Conservation (phyloP, 768 basidiomycete species). For the Naganishia vishniacii region DNA sequence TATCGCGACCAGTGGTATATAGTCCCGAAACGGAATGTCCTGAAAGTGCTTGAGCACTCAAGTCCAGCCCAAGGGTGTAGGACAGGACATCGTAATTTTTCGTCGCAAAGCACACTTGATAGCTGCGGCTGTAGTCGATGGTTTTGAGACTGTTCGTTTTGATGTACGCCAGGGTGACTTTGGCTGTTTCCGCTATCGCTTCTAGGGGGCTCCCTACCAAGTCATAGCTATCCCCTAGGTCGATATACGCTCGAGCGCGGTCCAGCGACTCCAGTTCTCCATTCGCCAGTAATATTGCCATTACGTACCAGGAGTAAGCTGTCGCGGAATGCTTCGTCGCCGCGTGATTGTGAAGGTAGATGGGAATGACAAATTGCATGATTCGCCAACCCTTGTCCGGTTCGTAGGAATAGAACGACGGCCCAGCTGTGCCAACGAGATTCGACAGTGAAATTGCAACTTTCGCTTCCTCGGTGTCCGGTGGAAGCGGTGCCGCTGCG, state of each 20-base stretch:
- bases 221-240: background rate
- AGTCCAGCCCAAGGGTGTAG: constrained; percentile 22
- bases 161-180: constrained; percentile 11
- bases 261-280: constrained; percentile 8
- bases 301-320: constrained; percentile 13
- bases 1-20: background rate
- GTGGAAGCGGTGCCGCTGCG: background rate
- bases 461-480: background rate
- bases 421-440: constrained; percentile 1
- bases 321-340: constrained; percentile 6
- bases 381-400: constrained; percentile 14
- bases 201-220: background rate
- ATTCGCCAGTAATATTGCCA: constrained; percentile 16
- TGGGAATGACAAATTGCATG: constrained; percentile 17
- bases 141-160: constrained; percentile 23
- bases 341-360: constrained; percentile 14
- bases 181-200: constrained; percentile 8
- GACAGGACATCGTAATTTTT: constrained; percentile 19
- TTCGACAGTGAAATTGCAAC: constrained; percentile 1
- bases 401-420: constrained; percentile 15
- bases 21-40: constrained; percentile 17
- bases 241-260: constrained; percentile 5
- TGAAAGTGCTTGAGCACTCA: constrained; percentile 13
- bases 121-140: constrained; percentile 18
- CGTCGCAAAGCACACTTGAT: constrained; percentile 10